A percentile compares a stretch with the other conserved stretches of the same genome.
Evolutionary conservation across 2,329 filamentous ascomycete species (phyloP).

Genomic region (Alternaria sp.): DNA sequence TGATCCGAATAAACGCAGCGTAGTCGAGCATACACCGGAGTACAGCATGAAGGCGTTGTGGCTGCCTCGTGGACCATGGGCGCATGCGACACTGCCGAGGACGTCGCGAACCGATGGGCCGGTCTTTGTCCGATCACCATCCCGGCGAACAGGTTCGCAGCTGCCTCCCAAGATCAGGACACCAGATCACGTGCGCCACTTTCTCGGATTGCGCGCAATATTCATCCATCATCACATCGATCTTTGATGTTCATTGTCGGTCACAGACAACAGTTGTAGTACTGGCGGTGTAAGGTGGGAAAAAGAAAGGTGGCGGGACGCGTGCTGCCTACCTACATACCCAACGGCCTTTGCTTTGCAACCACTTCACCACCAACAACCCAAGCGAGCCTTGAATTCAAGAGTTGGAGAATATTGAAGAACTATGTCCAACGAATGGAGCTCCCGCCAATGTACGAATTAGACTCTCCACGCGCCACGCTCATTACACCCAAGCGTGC

Average conservation of each 20-base stretch:
- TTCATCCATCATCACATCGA: not conserved
- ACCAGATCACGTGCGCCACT: not conserved
- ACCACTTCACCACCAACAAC: not conserved
- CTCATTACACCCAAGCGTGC: not conserved
- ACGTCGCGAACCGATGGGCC: constrained; percentile 8
- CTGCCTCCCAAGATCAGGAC: not conserved
- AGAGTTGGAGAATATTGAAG: fast-evolving
- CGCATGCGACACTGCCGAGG: not conserved
- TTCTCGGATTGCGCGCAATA: not conserved
- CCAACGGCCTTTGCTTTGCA: not conserved
- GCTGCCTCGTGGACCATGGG: not conserved
- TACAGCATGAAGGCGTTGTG: not conserved
- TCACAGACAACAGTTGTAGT: not conserved
- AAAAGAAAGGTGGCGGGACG: not conserved
- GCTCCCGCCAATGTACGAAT: not conserved
- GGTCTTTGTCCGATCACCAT: constrained; percentile 1
- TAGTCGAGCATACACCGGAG: not conserved
- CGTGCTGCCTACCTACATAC: not conserved
- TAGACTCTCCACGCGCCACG: not conserved
- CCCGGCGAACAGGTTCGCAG: not conserved
- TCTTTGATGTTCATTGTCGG: not conserved
- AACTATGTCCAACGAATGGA: fast-evolving
- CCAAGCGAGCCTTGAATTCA: not conserved
- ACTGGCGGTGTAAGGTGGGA: not conserved
- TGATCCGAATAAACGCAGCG: not conserved